phyloP scores from a whole-genome alignment of 805 yeast species.

The Suhomyces xylopsoci region DNA sequence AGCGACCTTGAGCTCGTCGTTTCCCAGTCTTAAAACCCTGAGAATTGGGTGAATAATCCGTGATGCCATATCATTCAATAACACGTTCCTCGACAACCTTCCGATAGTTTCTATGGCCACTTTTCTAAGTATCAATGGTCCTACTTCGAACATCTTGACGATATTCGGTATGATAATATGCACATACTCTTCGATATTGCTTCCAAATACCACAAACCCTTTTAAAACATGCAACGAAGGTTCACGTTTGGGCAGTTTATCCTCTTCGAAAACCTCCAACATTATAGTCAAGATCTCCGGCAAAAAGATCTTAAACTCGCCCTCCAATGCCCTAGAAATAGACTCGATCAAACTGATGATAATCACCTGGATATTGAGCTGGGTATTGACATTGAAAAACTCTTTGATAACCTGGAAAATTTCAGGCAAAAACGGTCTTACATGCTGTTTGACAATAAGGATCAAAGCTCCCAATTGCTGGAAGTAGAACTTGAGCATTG shows the following conservation, averaged over 20 bases:
- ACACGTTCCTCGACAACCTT: conserved; percentile 67
- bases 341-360: conserved; percentile 80
- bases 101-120: conserved; percentile 84
- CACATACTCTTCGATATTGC: conserved; percentile 82
- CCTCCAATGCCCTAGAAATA: conserved; percentile 80
- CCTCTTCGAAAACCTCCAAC: conserved; percentile 72
- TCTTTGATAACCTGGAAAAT: conserved; percentile 75
- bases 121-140: conserved; percentile 58
- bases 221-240: conserved; percentile 72
- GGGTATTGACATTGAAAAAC: conserved; percentile 50
- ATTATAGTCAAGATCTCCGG: conserved; percentile 75
- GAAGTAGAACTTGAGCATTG: conserved; percentile 82
- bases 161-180: conserved; percentile 86
- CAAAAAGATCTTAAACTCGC: conserved; percentile 84
- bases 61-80: conserved; percentile 83
- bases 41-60: conserved; percentile 84
- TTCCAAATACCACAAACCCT: conserved; percentile 82
- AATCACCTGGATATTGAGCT: conserved; percentile 65
- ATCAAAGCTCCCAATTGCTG: conserved; percentile 82
- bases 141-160: conserved; percentile 73
- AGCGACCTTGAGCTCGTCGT: conserved; percentile 60
- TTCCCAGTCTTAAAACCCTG: conserved; percentile 53
- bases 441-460: conserved; percentile 82
- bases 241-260: conserved; percentile 55
- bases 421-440: conserved; percentile 74